phyloP scores from a whole-genome alignment of 495 filamentous ascomycete genomes.

The Aspergillus haitiensis region DNA sequence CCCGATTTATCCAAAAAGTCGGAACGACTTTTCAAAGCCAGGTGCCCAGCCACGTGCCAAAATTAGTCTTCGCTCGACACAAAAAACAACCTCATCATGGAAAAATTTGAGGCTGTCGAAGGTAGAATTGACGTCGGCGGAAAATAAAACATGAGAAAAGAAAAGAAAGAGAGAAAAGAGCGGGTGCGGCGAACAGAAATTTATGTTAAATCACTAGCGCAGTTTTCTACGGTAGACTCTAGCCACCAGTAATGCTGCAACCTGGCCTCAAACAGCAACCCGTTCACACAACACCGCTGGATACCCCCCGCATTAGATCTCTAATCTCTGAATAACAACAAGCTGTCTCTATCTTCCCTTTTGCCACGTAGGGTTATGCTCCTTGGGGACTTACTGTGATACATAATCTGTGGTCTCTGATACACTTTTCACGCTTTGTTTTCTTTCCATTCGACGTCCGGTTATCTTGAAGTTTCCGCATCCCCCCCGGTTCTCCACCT shows the following conservation, averaged over 20 bases:
- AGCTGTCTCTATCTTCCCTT: conserved; percentile 27
- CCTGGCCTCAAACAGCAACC: conserved; percentile 45
- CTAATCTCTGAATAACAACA: conserved; percentile 22
- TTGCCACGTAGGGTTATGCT: conserved; percentile 37
- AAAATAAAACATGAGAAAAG: conserved; percentile 27
- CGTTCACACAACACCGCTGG: conserved; percentile 41
- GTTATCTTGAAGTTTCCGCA: conserved; percentile 32
- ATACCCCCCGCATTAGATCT: conserved; percentile 25
- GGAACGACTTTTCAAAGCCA: conserved; percentile 67
- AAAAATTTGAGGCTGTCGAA: conserved; percentile 54
- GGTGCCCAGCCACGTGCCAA: conserved; percentile 77
- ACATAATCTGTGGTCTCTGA: conserved; percentile 23
- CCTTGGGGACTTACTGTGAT: conserved; percentile 25
- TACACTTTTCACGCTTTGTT: conserved; percentile 23
- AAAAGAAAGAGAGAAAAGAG: conserved; percentile 39
- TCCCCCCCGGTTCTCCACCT: conserved; percentile 25
- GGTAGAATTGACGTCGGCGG: conserved; percentile 51
- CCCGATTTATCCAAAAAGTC: conserved; percentile 65
- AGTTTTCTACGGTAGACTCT: conserved; percentile 32
- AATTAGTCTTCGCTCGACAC: conserved; percentile 66
- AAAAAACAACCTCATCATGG: conserved; percentile 62
- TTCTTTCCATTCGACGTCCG: conserved; percentile 24
- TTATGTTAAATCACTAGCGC: conserved; percentile 35
- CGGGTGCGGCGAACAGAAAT: conserved; percentile 27
- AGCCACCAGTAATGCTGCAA: conserved; percentile 48